phyloP scores from a whole-genome alignment of 2,329 filamentous ascomycete genomes.

The Arthrobotrys conoides region DNA sequence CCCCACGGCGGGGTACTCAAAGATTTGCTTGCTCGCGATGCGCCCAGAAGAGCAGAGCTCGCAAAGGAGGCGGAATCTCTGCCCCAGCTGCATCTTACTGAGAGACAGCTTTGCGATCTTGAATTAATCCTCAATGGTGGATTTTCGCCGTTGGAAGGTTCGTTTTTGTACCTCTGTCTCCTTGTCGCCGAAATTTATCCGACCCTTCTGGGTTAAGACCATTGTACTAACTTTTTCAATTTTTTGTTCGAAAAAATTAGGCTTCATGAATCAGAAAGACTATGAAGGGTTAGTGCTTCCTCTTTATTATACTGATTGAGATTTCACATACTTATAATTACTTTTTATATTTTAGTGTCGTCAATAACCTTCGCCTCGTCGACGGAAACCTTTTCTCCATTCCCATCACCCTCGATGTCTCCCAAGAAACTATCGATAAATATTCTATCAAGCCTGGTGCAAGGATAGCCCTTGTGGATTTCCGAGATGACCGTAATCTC shows the following conservation, averaged over 20 bases:
- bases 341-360: constrained; percentile 75
- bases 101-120: constrained; percentile 97
- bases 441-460: constrained; percentile 82
- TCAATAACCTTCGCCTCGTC: constrained; percentile 86
- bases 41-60: constrained; percentile 84
- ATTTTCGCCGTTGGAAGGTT: constrained; percentile 97
- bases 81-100: constrained; percentile 85
- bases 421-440: constrained; percentile 80
- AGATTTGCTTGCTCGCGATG: constrained; percentile 95
- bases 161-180: constrained; percentile 65
- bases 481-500: constrained; percentile 94
- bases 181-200: constrained; percentile 6
- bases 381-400: constrained; percentile 95
- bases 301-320: neutral
- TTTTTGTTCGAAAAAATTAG: constrained; percentile 68
- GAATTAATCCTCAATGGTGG: constrained; percentile 97
- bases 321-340: constrained; percentile 29
- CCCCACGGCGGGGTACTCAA: constrained; percentile 95
- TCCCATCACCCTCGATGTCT: constrained; percentile 93
- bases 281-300: constrained; percentile 83
- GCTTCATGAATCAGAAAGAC: constrained; percentile 97
- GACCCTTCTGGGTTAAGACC: neutral
- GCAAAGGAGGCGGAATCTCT: constrained; percentile 86
- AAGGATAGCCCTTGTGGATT: constrained; percentile 90
- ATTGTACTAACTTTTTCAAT: neutral